Base-by-base conservation (phyloP, 2,329 filamentous ascomycete genomes). In the Pyrenophora seminiperda region DNA sequence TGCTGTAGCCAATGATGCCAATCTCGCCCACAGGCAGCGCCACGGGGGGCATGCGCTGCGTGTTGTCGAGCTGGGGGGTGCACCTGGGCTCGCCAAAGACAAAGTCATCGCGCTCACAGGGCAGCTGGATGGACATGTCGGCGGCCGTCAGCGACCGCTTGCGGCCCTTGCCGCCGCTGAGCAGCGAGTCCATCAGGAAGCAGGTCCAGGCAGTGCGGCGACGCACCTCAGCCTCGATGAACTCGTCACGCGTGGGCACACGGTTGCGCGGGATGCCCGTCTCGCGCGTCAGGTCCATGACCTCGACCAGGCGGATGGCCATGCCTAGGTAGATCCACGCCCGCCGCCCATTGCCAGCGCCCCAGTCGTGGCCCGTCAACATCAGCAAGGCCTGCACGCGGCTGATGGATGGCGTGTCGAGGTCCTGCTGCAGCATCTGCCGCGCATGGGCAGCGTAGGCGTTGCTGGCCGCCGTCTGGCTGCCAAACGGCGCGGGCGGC, bases 361-460 rank as follows among this genome's bases (percentile, higher is more conserved):
- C 73, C 73, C 76, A 78, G 47, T 76, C 74, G 44, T 77, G 74
- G n/a, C 74, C 75, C 0, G 76, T 76, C 17, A 78, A 50, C 66
- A 78, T 73, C 41, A 77, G 57, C 39, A 75, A 60, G 11, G 71
- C 70, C 52, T 75, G 73, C 11, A 75, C 72, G 45, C 71, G 68
- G 53, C 67, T 70, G 45, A 74, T 66, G 51, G 63, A 71, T 14
- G 73, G 72, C 15, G 68, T 71, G 56, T 74, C 73, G 54, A 75
- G 67, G 53, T 72, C 70, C 29, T 61, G 66, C 52, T 74, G 71
- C n/a, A 75, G 63, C 27, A 74, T 69, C 56, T 73, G 70, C 45
- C 72, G 66, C 27, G 73, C 72, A 50, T 74, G 71, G 44, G 71
- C 69, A 54, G 73, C 72, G 52, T 70, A 75, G 56, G 73, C 70